Evolutionary conservation across 176 grass and related monocot species (phyloP).

Genomic region (Poa pratensis): DNA sequence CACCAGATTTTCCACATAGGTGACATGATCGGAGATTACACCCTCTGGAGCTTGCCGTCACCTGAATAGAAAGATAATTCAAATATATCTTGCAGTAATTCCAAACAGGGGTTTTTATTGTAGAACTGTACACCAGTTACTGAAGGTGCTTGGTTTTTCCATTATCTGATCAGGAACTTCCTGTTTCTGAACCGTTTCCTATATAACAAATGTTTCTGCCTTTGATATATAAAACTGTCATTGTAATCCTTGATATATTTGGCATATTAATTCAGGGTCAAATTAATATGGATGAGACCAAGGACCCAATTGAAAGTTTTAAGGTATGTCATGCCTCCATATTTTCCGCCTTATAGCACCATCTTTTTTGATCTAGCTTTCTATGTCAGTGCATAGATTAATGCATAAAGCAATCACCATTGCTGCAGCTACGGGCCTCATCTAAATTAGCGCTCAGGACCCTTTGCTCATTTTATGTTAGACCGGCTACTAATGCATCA

Average conservation of each 20-base stretch:
- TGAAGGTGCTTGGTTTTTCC: neutral
- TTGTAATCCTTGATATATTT: constrained; percentile 15
- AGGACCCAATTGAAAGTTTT: constrained; percentile 84
- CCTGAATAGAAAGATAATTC: neutral
- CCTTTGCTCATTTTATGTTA: neutral
- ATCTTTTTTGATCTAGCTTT: neutral
- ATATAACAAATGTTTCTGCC: constrained; percentile 24
- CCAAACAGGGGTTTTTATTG: too few relatives aligned
- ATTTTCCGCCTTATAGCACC: constrained; percentile 4
- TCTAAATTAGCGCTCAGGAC: neutral
- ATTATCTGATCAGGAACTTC: neutral
- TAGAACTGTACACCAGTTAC: neutral
- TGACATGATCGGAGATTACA: neutral
- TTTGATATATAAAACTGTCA: constrained; percentile 30
- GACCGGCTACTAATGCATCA: neutral
- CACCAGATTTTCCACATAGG: neutral
- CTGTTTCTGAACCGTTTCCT: neutral
- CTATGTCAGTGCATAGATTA: neutral
- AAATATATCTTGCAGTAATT: too few relatives aligned
- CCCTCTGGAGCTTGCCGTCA: neutral
- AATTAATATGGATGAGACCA: constrained; percentile 89
- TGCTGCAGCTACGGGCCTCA: neutral
- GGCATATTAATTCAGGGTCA: constrained; percentile 70
- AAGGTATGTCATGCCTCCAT: constrained; percentile 58
- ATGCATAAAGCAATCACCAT: neutral